These are phyloP conservation scores for Podospora didyma DNA, from an alignment of 495 filamentous ascomycete genomes.

Conservation along the genomic window DNA sequence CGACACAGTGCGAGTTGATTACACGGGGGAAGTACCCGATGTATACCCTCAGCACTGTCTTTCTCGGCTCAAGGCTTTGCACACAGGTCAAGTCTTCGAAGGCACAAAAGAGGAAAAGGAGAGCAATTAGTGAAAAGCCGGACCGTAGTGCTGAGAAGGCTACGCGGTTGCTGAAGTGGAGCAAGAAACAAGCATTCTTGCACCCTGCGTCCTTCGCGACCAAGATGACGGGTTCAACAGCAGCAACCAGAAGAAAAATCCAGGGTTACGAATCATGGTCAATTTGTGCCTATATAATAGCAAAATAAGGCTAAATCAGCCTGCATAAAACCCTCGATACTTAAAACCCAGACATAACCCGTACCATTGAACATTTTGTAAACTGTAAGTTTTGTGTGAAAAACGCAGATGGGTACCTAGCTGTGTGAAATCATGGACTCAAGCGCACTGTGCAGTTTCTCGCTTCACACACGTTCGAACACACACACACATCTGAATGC, in stretches of 20 bases:
- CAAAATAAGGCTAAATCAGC: conserved; percentile 8
- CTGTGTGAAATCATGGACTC: not conserved
- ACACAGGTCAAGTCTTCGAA: too few relatives aligned
- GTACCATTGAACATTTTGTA: too few relatives aligned
- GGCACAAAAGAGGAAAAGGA: not conserved
- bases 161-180: not conserved
- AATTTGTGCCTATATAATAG: conserved; percentile 11
- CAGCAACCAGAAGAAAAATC: conserved; percentile 1
- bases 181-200: conserved; percentile 13
- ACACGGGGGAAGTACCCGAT: conserved; percentile 23
- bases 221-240: conserved; percentile 13
- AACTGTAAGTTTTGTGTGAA: too few relatives aligned
- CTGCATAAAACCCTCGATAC: not conserved
- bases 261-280: conserved; percentile 3
- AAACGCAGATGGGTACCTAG: not conserved
- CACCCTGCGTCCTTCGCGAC: conserved; percentile 7
- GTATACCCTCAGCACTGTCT: too few relatives aligned
- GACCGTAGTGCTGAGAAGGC: not conserved
- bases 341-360: too few relatives aligned
- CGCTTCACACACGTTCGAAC: not conserved
- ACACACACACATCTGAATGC: not conserved
- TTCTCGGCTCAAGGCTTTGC: too few relatives aligned
- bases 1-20: conserved; percentile 22
- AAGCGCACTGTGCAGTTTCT: not conserved
- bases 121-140: not conserved